Percentiles rank a stretch among this genome's conserved stretches.
Evolutionary conservation across 495 filamentous ascomycete species (phyloP).

Genomic region (Trichoderma parareesei): DNA sequence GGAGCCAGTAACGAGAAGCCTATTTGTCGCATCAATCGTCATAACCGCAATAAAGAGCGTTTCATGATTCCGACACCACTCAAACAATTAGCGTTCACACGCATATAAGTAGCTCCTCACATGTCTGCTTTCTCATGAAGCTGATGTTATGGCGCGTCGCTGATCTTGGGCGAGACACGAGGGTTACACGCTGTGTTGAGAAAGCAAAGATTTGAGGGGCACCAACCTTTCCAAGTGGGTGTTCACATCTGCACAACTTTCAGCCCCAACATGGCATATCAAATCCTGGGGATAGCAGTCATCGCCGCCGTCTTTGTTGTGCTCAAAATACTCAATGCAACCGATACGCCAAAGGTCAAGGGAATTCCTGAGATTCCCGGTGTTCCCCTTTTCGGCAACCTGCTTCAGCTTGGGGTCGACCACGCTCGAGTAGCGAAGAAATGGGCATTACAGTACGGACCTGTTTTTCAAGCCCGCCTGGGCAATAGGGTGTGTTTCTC

Average conservation of each 20-base stretch:
- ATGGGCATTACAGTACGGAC: slow-evolving; percentile 55
- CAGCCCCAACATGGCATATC: slow-evolving; percentile 34
- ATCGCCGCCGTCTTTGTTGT: slow-evolving; percentile 41
- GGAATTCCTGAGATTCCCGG: slow-evolving; percentile 55
- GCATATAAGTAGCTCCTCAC: not conserved
- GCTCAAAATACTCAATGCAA: slow-evolving; percentile 46
- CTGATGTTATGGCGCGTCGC: too few species aligned
- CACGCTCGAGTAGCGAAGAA: slow-evolving; percentile 46
- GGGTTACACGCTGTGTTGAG: too few species aligned
- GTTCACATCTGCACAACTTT: too few species aligned
- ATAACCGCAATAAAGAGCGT: not conserved
- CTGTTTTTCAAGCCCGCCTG: slow-evolving; percentile 60
- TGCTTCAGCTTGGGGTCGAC: slow-evolving; percentile 48
- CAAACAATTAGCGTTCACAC: not conserved
- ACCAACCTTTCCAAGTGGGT: too few species aligned
- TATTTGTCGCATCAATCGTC: not conserved
- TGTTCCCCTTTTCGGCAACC: slow-evolving; percentile 55
- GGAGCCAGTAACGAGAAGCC: not conserved
- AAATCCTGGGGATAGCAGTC: slow-evolving; percentile 36
- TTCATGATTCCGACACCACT: not conserved
- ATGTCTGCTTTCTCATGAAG: not conserved
- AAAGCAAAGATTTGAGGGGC: too few species aligned
- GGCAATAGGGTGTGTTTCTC: slow-evolving; percentile 47
- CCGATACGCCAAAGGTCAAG: slow-evolving; percentile 56
- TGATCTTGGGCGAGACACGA: not conserved